Base-by-base conservation (phyloP, 2,329 filamentous ascomycete species). In the Tolypocladium cylindrosporum region DNA sequence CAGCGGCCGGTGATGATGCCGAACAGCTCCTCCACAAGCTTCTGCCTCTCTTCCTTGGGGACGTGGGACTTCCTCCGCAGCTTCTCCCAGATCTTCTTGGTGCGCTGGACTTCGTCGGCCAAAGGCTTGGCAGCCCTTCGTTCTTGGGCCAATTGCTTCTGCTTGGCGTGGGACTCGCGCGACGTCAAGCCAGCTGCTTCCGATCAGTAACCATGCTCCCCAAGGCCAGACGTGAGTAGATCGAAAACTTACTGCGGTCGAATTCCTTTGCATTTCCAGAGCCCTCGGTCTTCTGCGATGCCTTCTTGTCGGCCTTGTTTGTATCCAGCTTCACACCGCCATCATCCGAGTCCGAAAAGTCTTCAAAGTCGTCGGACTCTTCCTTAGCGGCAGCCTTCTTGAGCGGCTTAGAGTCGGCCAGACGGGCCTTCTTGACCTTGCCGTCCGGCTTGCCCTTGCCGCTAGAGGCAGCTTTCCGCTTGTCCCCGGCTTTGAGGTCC, bases 31-130 rank as follows among this genome's bases (percentile, higher is more conserved):
- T 87, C 83, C 54, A 97, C 89, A 45, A 99, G 82, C 70, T 88
- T 82, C 72, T 93, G 88, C 61, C 94, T 84, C 77, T 99, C 92
- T 43, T 95, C 90, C 66, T 88, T 86, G 45, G 91, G 89, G 1
- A 99, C 91, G 67, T 97, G 91, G 3, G 92, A 96, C 77, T 97
- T 97, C 66, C 90, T 82, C 63, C 94, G 88, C 69, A 99, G 76
- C 61, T 89, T 85, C 77, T 99, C 94, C 95, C 94, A 99, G 56
- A 99, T 83, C 77, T 97, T 96, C 80, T 99, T 99, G 57, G 90
- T 89, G 61, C 91, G 87, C 62, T 87, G 84, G 63, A 97, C 86
- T 68, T 89, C 85, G 71, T 97, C 92, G 69, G 93, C 91, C 64
- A 97, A 87, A 31, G 94, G 94, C 76, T 97, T 97, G 50, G 89